These are phyloP conservation scores for Aspergillus amoenus DNA, from an alignment of 2,329 filamentous ascomycete genomes.

Conservation along the genomic window DNA sequence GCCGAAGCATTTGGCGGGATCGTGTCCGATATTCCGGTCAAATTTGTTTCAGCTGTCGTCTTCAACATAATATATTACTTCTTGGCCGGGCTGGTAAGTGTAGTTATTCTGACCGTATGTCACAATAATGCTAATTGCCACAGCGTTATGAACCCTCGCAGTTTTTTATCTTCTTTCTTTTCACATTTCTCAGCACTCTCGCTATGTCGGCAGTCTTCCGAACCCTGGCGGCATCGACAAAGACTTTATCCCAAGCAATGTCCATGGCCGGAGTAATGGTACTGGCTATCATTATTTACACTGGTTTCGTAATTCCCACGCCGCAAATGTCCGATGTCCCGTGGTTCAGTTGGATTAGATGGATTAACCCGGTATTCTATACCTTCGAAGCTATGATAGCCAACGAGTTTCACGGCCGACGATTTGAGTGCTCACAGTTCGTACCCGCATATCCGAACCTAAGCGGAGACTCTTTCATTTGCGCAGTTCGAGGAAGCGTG, in stretches of 20 bases:
- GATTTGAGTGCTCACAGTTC: slow-evolving; percentile 56
- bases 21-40: slow-evolving; percentile 83
- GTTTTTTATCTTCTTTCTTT: slow-evolving; percentile 66
- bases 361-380: slow-evolving; percentile 65
- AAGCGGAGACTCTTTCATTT: slow-evolving; percentile 52
- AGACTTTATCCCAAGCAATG: slow-evolving; percentile 64
- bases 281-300: slow-evolving; percentile 63
- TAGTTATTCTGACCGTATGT: too few species aligned
- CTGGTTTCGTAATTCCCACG: slow-evolving; percentile 63
- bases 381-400: slow-evolving; percentile 61
- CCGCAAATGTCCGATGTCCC: slow-evolving; percentile 51
- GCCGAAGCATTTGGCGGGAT: slow-evolving; percentile 84
- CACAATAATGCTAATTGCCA: slow-evolving; percentile 13
- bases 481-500: slow-evolving; percentile 55
- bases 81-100: slow-evolving; percentile 67
- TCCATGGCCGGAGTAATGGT: slow-evolving; percentile 54
- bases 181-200: slow-evolving; percentile 60
- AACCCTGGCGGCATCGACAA: slow-evolving; percentile 58
- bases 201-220: slow-evolving; percentile 61
- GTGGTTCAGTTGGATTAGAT: slow-evolving; percentile 69
- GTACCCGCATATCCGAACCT: slow-evolving; percentile 47
- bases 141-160: slow-evolving; percentile 37
- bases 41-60: slow-evolving; percentile 67
- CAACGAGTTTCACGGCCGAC: slow-evolving; percentile 58
- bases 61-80: slow-evolving; percentile 88